phyloP scores from a whole-genome alignment of 306 rosid genomes.

The Cyamopsis tetragonoloba region DNA sequence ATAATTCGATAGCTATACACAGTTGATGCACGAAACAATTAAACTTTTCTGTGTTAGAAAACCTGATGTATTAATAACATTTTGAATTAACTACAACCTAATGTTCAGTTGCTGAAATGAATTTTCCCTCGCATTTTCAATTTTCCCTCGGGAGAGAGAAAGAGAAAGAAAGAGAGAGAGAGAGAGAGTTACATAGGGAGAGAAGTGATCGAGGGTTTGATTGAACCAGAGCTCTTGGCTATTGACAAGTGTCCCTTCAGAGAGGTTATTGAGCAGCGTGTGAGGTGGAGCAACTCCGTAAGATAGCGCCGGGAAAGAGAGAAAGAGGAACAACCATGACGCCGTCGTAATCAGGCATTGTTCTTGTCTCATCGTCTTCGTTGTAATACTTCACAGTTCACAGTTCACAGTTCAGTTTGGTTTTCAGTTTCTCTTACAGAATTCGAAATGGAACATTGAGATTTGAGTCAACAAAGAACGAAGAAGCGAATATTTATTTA shows the following conservation, averaged over 20 bases:
- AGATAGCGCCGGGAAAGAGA: slow-evolving; percentile 28
- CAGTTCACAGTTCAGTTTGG: neutral
- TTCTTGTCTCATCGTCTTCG: slow-evolving; percentile 9
- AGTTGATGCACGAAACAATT: neutral
- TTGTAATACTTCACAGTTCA: too few species aligned
- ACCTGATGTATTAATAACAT: too few species aligned
- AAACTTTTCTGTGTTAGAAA: too few species aligned
- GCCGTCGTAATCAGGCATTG: slow-evolving; percentile 8
- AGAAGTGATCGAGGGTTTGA: slow-evolving; percentile 89
- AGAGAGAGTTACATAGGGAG: slow-evolving; percentile 55
- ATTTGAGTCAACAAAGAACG: too few species aligned
- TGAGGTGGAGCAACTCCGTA: slow-evolving; percentile 41
- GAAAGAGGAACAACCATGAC: slow-evolving; percentile 23
- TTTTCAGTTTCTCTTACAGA: neutral
- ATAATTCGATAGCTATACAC: neutral
- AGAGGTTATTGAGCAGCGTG: slow-evolving; percentile 27
- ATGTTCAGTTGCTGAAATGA: neutral
- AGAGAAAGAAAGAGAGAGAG: neutral
- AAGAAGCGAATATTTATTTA: too few species aligned
- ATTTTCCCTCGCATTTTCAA: neutral
- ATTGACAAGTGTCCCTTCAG: slow-evolving; percentile 40
- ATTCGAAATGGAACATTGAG: neutral
- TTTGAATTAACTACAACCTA: too few species aligned
- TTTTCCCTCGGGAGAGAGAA: too few species aligned
- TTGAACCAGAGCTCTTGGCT: slow-evolving; percentile 56